Evolutionary conservation across 148 eudicot species (phyloP).

Genomic region (Rhododendron henanense): DNA sequence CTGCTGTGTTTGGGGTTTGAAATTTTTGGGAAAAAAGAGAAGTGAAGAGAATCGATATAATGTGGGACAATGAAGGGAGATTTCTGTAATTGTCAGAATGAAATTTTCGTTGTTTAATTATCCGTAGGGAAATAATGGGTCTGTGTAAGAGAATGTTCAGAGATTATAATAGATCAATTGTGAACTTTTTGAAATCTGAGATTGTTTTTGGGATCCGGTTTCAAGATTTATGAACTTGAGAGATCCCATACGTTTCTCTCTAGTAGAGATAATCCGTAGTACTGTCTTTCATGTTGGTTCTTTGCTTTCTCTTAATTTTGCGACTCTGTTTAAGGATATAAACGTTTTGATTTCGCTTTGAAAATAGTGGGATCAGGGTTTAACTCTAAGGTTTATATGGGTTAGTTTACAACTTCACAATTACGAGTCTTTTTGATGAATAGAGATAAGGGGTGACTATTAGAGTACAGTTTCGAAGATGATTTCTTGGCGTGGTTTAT

Average conservation of each 20-base stretch:
- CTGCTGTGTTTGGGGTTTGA: not conserved
- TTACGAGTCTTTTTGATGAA: not conserved
- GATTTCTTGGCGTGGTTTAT: not conserved
- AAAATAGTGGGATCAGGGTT: not conserved
- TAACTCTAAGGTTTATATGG: not conserved
- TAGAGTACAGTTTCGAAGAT: not conserved
- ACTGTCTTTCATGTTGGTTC: too few relatives aligned
- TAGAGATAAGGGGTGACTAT: not conserved
- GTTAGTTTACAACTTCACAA: not conserved
- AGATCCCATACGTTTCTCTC: too few relatives aligned
- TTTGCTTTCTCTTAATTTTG: too few relatives aligned
- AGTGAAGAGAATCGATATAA: not conserved
- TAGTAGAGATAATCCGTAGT: too few relatives aligned
- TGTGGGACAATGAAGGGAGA: not conserved
- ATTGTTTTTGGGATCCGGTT: not conserved
- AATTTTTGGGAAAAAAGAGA: not conserved
- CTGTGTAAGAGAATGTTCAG: not conserved
- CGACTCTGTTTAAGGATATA: too few relatives aligned
- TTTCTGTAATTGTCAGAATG: not conserved
- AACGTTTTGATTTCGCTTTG: too few relatives aligned
- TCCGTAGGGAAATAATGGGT: not conserved
- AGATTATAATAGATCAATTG: not conserved
- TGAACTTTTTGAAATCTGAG: not conserved
- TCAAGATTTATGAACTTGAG: not conserved
- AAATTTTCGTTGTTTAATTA: not conserved